Percentiles rank a stretch among this genome's conserved stretches.
These are phyloP conservation scores for Sporothrix schenckii DNA, from an alignment of 2,329 filamentous ascomycete genomes.

Conservation along the genomic window DNA sequence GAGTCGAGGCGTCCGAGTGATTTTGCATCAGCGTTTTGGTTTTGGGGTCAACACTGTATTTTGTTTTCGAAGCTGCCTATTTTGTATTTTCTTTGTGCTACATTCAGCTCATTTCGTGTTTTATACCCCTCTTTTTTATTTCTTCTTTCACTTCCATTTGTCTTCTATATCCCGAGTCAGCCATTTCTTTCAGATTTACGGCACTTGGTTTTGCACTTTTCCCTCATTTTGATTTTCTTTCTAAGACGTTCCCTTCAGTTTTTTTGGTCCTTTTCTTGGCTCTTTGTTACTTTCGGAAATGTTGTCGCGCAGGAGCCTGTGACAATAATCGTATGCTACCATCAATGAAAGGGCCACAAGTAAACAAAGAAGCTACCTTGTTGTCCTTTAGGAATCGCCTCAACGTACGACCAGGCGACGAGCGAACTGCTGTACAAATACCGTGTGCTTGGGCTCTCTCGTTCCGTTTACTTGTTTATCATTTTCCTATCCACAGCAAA, in stretches of 20 bases:
- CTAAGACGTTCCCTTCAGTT: neutral
- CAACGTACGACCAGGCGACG: too few relatives aligned
- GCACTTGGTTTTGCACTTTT: neutral
- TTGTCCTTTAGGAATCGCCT: neutral
- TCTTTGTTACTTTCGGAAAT: neutral
- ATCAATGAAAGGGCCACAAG: neutral
- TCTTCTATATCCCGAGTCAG: neutral
- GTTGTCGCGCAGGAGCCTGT: neutral
- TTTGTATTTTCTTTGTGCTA: neutral
- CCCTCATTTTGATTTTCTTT: neutral
- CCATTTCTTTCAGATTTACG: neutral
- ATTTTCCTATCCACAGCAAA: neutral
- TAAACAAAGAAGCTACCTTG: neutral
- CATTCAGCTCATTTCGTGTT: neutral
- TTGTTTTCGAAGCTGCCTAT: neutral
- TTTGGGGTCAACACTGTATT: neutral
- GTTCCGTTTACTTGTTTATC: neutral
- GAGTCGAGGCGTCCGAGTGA: neutral
- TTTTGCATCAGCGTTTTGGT: neutral
- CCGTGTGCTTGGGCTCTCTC: constrained; percentile 6
- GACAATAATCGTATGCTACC: neutral
- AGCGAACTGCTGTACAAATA: neutral
- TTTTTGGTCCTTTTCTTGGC: neutral
- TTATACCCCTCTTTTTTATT: neutral
- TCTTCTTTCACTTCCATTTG: neutral